Evolutionary conservation across 176 grass and related monocot species (phyloP), one percentile per base, ranked within the genome.

Genomic region (Chloris gayana): DNA sequence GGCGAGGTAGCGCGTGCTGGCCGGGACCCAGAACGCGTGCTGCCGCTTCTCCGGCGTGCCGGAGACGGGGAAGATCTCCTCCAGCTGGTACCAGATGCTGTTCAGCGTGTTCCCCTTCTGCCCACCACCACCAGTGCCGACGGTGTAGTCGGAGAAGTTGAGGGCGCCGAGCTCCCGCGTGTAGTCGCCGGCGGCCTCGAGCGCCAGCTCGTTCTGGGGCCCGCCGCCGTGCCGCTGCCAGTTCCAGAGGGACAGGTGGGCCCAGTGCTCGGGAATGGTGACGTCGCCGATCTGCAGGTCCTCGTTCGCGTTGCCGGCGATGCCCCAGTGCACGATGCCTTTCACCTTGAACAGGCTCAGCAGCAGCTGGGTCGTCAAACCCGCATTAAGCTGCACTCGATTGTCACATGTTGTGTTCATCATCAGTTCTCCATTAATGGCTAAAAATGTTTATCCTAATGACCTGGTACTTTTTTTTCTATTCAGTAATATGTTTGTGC

Each of bases 201-300:
- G 26, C 10, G 91, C 18, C 10, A 90, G 65, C 57, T 85, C 85
- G 76, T 88, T 78, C 13, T 67, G 50, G 2, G 58, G 58, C 0
- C 87, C 91, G 67, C 76, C 69, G 38, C 91, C 85, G 45, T 80
- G 14, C 18, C 91, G 51, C 82, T 92, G 83, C 91, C 85, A 90
- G 61, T 85, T 80, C 91, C 91, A 93, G 12, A 93, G 77, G 7
- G 87, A 86, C 1, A 89, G 72, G 64, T 90, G 87, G 33, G 87
- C 87, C 91, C 91, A 93, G 21, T 29, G 31, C 69, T 85, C 73
- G 8, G 91, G 78, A 80, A 93, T 90, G 9, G 91, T 83, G 1
- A 90, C 87, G 64, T 93, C 91, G 80, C 91, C 87, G 41, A 90
- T 87, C 69, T 93, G 38, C 14, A 93, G 85, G 26, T 87, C 87